phyloP scores from a whole-genome alignment of 164 flowering plant species.

The Akebia trifoliata region DNA sequence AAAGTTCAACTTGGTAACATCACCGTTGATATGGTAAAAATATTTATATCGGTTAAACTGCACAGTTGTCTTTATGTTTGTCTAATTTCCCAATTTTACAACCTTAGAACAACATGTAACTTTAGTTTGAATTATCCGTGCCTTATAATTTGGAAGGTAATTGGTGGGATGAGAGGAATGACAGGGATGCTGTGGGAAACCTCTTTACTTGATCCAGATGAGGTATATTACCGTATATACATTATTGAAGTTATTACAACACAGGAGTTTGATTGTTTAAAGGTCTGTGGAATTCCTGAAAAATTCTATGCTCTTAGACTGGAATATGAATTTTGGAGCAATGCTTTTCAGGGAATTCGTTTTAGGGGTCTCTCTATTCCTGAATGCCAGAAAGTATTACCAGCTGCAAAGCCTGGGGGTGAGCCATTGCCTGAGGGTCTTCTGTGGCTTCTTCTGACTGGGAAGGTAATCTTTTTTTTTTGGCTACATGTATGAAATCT shows the following conservation, averaged over 20 bases:
- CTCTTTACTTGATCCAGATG: constrained; percentile 88
- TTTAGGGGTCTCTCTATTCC: constrained; percentile 91
- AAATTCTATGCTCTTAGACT: background rate
- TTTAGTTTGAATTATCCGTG: background rate
- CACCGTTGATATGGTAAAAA: constrained; percentile 86
- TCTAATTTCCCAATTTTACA: background rate
- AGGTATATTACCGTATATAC: constrained; percentile 18
- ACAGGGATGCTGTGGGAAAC: constrained; percentile 92
- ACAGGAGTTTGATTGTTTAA: background rate
- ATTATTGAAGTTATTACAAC: background rate
- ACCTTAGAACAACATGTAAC: background rate
- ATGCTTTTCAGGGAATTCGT: constrained; percentile 71
- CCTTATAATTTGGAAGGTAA: constrained; percentile 20
- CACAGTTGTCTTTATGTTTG: background rate
- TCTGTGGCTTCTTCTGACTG: constrained; percentile 91
- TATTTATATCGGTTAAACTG: background rate
- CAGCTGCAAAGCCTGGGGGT: constrained; percentile 73
- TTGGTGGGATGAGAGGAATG: constrained; percentile 99
- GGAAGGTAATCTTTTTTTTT: constrained; percentile 48
- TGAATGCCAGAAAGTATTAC: constrained; percentile 86
- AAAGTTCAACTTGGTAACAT: constrained; percentile 88
- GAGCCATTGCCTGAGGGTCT: constrained; percentile 97
- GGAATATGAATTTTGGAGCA: constrained; percentile 2
- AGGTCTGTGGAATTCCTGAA: too few species aligned
- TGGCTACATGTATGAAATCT: too few species aligned